A percentile compares a stretch with the other conserved stretches of the same genome.
phyloP scores from a whole-genome alignment of 2,329 filamentous ascomycete genomes.

The Talaromyces marneffei region DNA sequence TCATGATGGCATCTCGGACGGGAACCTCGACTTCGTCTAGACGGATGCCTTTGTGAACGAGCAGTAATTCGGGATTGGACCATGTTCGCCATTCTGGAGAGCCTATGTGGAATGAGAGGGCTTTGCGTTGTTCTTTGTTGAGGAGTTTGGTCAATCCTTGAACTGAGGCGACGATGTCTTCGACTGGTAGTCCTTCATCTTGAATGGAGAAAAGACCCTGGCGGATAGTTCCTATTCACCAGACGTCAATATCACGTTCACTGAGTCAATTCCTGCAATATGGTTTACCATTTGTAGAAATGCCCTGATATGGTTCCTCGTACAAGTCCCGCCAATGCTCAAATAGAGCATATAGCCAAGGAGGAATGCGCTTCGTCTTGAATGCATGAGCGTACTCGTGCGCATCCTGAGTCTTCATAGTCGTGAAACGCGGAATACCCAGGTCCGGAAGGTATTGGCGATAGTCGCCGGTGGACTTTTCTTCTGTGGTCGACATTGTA shows the following conservation, averaged over 20 bases:
- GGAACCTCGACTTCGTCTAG: slow-evolving; percentile 55
- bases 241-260: neutral
- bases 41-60: slow-evolving; percentile 63
- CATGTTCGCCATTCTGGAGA: slow-evolving; percentile 66
- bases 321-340: slow-evolving; percentile 53
- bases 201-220: slow-evolving; percentile 50
- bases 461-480: slow-evolving; percentile 38
- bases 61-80: slow-evolving; percentile 68
- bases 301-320: slow-evolving; percentile 63
- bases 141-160: slow-evolving; percentile 45
- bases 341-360: slow-evolving; percentile 61
- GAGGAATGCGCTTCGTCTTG: slow-evolving; percentile 53
- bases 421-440: slow-evolving; percentile 54
- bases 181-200: slow-evolving; percentile 60
- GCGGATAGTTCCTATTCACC: neutral
- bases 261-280: neutral
- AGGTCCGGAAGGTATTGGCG: slow-evolving; percentile 60
- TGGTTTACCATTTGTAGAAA: slow-evolving; percentile 59
- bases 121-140: slow-evolving; percentile 44
- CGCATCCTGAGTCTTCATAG: slow-evolving; percentile 57
- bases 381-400: slow-evolving; percentile 59
- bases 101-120: slow-evolving; percentile 57
- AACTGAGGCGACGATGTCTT: slow-evolving; percentile 50
- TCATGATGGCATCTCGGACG: slow-evolving; percentile 48
- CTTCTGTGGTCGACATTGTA: slow-evolving; percentile 8